Base-by-base conservation (phyloP, 2,329 filamentous ascomycete genomes). In the Mycosphaerella sp. region DNA sequence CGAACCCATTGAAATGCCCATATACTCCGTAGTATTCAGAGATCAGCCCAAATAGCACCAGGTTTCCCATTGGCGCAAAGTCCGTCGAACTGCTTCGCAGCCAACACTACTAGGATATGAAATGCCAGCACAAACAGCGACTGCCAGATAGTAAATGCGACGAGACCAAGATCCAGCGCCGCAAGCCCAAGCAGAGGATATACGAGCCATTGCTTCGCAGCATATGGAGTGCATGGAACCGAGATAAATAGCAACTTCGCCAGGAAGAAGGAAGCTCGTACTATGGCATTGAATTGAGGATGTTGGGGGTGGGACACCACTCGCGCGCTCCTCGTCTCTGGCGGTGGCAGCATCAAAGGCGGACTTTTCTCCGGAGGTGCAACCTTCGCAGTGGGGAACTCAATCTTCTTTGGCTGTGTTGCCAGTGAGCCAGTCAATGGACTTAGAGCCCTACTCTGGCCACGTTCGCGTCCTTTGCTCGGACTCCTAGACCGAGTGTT, bases 191-290 rank as follows among this genome's bases (percentile, higher is more conserved):
- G 70, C 1, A 95, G 71, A 2, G 85, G 81, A 58, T 85, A 82
- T 4, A 81, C 75, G 4, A 89, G 70, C 66, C 79, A 79, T 6
- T 80, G 73, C 40, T 78, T 83, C n/a, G 80, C 75, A 39, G 82
- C 81, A 51, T 83, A 82, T 0, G 89, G 89, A 65, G 81, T 81
- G 66, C 89, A 95, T 0, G 84, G 79, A 41, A 78, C 75, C 2
- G 79, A 75, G 8, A 93, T 69, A 0, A 81, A 80, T 10, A 77
- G 70, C 7, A 89, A 70, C 67, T 95, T 95, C 44, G 78, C 58
- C 5, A 85, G 66, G 60, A 95, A 90, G 1, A 90, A 60, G 1
- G 68, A 60, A 2, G 87, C 68, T 42, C 84, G 83, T 16, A 78
- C 57, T 43, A 54, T 54, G 25, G 63, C 54, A 8, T 64, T 59